Base-by-base conservation (phyloP, 2,329 filamentous ascomycete genomes). In the Aplosporella prunicola region DNA sequence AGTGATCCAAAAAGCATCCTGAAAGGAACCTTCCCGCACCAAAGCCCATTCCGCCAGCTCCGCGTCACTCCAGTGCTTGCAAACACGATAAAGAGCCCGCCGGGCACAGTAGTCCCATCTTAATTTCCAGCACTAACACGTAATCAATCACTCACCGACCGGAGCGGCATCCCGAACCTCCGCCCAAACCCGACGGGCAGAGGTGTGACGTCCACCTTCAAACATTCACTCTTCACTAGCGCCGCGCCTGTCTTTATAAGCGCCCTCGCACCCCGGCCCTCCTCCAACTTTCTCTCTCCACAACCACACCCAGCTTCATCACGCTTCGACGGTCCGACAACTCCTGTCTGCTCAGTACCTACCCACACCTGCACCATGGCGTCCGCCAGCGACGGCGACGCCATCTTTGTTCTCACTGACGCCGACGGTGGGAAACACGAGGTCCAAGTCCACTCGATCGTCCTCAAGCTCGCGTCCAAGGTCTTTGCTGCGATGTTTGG, bases 401-500 rank as follows among this genome's bases (percentile, higher is more conserved):
- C 43, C 20, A 35, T 41, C 14, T 22, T 46, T 13, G 34, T 40
- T 5, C 18, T 43, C 18, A 10, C 20, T 6, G 31, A 23, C 7
- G 31, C 13, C 16, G 41, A 33, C 5, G 31, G 15, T 25, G 32
- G 36, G 10, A n/a, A 36, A 23, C 32, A 9, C 16, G 35, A 22
- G 14, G 11, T 43, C 8, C 40, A 20, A 18, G 43, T 47, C 9
- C 15, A 22, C 6, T 38, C 43, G 10, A 9, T 13, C 10, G 11
- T 40, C 11, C 39, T 47, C 14, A 32, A 23, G 11, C 25, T 26
- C 16, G 45, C 39, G 13, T 47, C 45, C 3, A 30, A 20, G 18
- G 32, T 27, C 35, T 47, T 47, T 38, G 24, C 15, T 9, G 32
- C 34, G 10, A 43, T 47, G 36, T 40, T 43, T 22, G 34, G 41